phyloP scores from a whole-genome alignment of 176 grass and related monocot species.

The Alopecurus myosuroides region DNA sequence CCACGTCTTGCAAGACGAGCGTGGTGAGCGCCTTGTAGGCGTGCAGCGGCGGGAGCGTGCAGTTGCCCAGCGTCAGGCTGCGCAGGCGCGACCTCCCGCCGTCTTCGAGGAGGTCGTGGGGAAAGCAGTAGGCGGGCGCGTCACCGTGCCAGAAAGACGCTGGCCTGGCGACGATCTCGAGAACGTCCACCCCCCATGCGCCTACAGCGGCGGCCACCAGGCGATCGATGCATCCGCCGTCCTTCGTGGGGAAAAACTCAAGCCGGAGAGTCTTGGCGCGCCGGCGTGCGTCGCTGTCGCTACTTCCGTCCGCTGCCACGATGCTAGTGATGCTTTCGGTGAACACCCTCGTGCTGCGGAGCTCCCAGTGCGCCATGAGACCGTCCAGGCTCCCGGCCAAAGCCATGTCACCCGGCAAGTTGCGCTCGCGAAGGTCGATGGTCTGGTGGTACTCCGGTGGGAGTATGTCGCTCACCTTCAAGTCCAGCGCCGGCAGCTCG shows the following conservation, averaged over 20 bases:
- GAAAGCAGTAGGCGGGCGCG: background rate
- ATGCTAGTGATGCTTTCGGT: background rate
- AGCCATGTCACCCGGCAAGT: background rate
- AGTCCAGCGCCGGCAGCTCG: background rate
- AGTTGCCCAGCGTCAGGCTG: slow-evolving; percentile 10
- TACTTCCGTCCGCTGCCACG: background rate
- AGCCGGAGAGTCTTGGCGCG: background rate
- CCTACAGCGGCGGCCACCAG: background rate
- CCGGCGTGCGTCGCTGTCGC: background rate
- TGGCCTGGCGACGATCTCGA: background rate
- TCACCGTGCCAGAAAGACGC: background rate
- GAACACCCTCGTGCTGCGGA: background rate
- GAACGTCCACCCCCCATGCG: background rate
- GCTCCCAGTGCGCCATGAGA: background rate
- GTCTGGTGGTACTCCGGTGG: background rate
- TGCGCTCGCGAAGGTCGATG: background rate
- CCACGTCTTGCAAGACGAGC: background rate
- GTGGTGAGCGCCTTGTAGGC: background rate
- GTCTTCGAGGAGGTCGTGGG: background rate
- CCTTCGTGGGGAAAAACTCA: background rate
- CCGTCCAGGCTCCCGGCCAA: background rate
- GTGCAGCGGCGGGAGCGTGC: background rate
- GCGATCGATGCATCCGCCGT: background rate
- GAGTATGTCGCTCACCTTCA: background rate
- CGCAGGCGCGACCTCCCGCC: background rate